Conservation (phyloP, 2,329 filamentous ascomycete genomes). For the Calonectria pseudoreteaudii region DNA sequence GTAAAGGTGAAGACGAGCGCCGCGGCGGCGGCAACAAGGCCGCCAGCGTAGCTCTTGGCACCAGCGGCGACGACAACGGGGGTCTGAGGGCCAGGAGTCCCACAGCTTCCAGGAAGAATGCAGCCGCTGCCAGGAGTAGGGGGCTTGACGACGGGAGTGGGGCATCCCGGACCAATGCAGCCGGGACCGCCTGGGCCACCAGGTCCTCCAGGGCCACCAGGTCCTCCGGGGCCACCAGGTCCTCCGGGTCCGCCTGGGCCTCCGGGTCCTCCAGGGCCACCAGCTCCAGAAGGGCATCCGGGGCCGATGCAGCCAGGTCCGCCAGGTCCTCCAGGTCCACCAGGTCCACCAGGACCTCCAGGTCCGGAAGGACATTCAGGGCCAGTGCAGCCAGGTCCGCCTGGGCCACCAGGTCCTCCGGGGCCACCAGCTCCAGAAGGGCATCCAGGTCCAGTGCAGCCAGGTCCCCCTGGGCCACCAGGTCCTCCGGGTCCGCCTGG, state of each 20-base stretch:
- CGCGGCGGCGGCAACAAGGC: neutral
- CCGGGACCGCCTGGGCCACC: neutral
- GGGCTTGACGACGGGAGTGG: conserved; percentile 2
- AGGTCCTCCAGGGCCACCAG: neutral
- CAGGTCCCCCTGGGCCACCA: no score
- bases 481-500: neutral
- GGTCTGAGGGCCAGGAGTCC: neutral
- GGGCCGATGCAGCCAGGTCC: neutral
- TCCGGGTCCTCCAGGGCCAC: neutral
- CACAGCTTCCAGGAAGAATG: neutral
- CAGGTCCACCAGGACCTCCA: neutral
- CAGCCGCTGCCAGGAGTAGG: neutral
- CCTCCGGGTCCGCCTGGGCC: neutral
- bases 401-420: neutral
- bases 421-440: neutral
- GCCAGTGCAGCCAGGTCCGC: neutral
- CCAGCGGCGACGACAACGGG: conserved; percentile 3
- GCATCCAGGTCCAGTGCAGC: neutral
- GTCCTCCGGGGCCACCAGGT: no score
- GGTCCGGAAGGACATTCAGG: neutral
- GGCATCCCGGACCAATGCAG: neutral
- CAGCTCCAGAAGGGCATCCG: neutral
- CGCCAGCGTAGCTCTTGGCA: conserved; percentile 6
- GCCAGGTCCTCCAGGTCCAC: neutral
- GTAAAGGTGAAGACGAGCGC: neutral